Conservation (phyloP, 2,329 filamentous ascomycete genomes). For the Cytospora piceae region DNA sequence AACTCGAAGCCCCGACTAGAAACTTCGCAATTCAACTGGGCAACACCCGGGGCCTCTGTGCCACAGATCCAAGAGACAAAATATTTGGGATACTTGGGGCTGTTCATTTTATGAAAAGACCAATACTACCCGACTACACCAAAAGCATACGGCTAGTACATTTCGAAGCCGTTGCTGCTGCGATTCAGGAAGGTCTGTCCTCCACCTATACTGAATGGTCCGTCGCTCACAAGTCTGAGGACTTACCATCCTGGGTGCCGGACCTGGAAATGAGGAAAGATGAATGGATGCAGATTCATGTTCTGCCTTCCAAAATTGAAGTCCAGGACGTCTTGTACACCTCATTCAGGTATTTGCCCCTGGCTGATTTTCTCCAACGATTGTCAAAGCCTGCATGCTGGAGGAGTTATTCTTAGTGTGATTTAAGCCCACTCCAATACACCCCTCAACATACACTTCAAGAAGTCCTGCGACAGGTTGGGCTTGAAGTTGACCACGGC, state of each 20-base stretch:
- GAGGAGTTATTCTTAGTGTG: neutral
- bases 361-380: neutral
- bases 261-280: neutral
- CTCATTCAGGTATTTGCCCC: neutral
- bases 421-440: neutral
- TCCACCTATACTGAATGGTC: too few species aligned
- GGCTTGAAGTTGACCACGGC: too few species aligned
- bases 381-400: neutral
- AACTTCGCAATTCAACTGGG: neutral
- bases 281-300: neutral
- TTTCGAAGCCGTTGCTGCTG: neutral
- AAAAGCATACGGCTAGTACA: too few species aligned
- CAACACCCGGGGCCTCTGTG: neutral
- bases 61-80: neutral
- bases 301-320: neutral
- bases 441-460: neutral
- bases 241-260: conserved; percentile 9
- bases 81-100: neutral
- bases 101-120: neutral
- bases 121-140: neutral
- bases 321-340: neutral
- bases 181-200: neutral
- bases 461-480: neutral
- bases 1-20: neutral
- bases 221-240: too few species aligned